Base-by-base conservation (phyloP, 139 green algal genomes). In the Closterium sp. region DNA sequence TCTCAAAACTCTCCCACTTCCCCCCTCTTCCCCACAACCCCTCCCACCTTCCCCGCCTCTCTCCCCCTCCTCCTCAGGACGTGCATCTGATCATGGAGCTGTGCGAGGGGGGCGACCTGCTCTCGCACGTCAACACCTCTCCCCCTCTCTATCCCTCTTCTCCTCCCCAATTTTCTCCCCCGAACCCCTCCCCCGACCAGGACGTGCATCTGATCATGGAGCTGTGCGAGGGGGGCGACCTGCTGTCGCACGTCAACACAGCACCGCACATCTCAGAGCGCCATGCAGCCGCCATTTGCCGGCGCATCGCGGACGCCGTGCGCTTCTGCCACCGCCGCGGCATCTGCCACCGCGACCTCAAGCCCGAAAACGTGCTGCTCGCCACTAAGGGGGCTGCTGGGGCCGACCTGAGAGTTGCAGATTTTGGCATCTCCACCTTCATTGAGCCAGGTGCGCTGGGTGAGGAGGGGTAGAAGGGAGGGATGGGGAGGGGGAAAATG, bases 281-380 rank as follows among this genome's bases (percentile, higher is more conserved):
- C 19, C 73, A 92, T 9, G 87, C 45, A 6, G 91, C 91, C 19
- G 24, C 38, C 32, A 70, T 94, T 19, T 70, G 92, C 27, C 30
- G 38, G 34, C 30, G 27, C n/a, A 45, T 94, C n/a, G 34, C 70
- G 31, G 38, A 34, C 11, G 70, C 89, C 9, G 38, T 91, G 42
- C n/a, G 17, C 24, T 42, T 89, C 45, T 92, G 88, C 45, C 91
- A 94, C 91, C 70, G 38, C 27, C 70, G 89, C 29, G 84, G 84
- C 89, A 87, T 94, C 87, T n/a, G 88, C 28, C 91, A 94, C n/a
- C 86, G 91, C 27, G 91, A 94, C 89, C 84, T 94, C 87, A 94
- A 94, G 91, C 91, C 91, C 70, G 87, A 91, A 38, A 94, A 94
- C 73, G 22, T 94, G 22, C 27, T 94, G n/a, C 38, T 92, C 30